Evolutionary conservation across 768 basidiomycete genomes (phyloP).

Genomic region (Clavaria fumosa): DNA sequence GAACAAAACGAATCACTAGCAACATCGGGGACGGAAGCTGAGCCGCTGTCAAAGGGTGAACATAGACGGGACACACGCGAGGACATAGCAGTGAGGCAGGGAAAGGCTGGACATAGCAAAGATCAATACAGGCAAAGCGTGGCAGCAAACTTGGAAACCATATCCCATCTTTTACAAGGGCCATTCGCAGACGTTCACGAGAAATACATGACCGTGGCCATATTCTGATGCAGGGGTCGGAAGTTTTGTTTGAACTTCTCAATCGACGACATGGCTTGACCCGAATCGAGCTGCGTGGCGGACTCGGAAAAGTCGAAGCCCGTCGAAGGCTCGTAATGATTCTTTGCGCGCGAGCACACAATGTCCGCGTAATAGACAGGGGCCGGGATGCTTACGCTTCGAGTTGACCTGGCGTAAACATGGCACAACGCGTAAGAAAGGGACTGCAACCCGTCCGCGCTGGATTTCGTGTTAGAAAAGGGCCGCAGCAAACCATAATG

Average conservation of each 20-base stretch:
- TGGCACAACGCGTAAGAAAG: conserved; percentile 47
- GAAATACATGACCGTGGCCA: conserved; percentile 44
- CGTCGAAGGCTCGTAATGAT: conserved; percentile 50
- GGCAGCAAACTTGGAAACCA: too few species aligned
- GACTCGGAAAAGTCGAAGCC: conserved; percentile 42
- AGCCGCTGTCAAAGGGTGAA: too few species aligned
- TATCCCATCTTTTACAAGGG: too few species aligned
- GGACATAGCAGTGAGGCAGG: too few species aligned
- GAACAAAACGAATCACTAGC: too few species aligned
- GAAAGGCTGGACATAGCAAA: not conserved
- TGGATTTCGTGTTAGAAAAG: conserved; percentile 11
- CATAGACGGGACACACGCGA: too few species aligned
- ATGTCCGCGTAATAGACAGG: conserved; percentile 43
- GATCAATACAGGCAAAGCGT: not conserved
- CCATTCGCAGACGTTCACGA: conserved; percentile 14
- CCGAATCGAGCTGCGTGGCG: conserved; percentile 31
- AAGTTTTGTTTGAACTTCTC: conserved; percentile 38
- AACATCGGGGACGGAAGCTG: too few species aligned
- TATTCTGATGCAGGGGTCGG: conserved; percentile 37
- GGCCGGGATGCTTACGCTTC: conserved; percentile 70
- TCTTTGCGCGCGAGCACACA: conserved; percentile 62
- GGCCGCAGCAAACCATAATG: not conserved
- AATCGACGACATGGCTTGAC: conserved; percentile 25
- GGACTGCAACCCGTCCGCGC: conserved; percentile 45
- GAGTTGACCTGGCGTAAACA: conserved; percentile 55